Conservation (phyloP, 169 alveolate species). For the Eimeria brunetti region DNA sequence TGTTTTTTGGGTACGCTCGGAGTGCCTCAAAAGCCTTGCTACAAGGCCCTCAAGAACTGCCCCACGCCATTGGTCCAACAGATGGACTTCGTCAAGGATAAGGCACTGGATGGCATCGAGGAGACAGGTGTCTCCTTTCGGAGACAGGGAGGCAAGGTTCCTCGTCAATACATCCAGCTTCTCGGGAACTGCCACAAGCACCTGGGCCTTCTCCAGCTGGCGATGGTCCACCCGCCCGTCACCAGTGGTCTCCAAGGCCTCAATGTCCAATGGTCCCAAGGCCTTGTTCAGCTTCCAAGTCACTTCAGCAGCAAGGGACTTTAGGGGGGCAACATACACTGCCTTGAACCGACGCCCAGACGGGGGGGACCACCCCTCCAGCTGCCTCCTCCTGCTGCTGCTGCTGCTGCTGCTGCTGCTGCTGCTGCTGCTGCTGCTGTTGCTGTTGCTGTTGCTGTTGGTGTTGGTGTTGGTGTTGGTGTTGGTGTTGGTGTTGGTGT, state of each 20-base stretch:
- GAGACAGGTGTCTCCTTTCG: constrained; percentile 92
- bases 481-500: background rate
- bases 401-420: constrained; percentile 27
- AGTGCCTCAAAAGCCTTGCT: constrained; percentile 97
- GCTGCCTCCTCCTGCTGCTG: constrained; percentile 2
- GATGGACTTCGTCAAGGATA: constrained; percentile 92
- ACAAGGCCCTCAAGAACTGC: constrained; percentile 99
- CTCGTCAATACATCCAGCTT: constrained; percentile 99
- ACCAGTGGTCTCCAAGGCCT: constrained; percentile 61
- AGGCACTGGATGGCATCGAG: constrained; percentile 69
- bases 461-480: background rate
- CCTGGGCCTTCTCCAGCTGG: constrained; percentile 97
- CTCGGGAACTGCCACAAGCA: constrained; percentile 99
- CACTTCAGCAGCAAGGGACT: constrained; percentile 92
- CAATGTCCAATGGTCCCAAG: constrained; percentile 28
- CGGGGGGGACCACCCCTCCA: background rate
- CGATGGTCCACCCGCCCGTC: constrained; percentile 86
- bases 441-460: background rate
- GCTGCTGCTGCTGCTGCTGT: constrained; percentile 32
- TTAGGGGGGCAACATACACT: constrained; percentile 99
- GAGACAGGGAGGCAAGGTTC: constrained; percentile 94
- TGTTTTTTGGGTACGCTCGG: constrained; percentile 86
- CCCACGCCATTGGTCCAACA: constrained; percentile 99
- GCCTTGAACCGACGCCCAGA: constrained; percentile 83
- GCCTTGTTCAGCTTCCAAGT: constrained; percentile 36